Conservation (phyloP, 2,329 filamentous ascomycete genomes). For the Setomelanomma holmii region DNA sequence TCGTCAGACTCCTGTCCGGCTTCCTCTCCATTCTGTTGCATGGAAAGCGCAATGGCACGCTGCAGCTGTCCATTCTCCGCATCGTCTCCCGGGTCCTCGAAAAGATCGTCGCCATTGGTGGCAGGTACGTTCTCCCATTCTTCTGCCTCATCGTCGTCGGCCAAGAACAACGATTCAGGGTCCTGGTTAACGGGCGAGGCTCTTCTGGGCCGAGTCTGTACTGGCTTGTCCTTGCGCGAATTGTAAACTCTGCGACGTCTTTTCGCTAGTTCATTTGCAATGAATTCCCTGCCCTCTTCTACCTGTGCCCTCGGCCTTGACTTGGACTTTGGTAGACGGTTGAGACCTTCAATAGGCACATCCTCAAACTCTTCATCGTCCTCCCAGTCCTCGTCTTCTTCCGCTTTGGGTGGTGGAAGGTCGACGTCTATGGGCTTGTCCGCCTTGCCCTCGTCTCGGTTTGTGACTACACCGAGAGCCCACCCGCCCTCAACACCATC, state of each 20-base stretch:
- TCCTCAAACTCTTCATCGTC: slow-evolving; percentile 89
- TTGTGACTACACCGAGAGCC: slow-evolving; percentile 92
- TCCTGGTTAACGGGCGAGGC: slow-evolving; percentile 43
- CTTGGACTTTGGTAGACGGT: slow-evolving; percentile 74
- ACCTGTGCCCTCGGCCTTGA: slow-evolving; percentile 36
- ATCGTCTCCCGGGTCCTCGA: slow-evolving; percentile 56
- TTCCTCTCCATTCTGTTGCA: slow-evolving; percentile 66
- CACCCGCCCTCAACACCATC: slow-evolving; percentile 94
- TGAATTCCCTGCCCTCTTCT: slow-evolving; percentile 44
- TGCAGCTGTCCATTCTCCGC: slow-evolving; percentile 78
- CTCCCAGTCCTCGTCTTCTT: slow-evolving; percentile 69
- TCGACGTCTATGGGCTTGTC: slow-evolving; percentile 95
- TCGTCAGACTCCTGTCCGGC: slow-evolving; percentile 55
- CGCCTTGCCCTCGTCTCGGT: slow-evolving; percentile 77
- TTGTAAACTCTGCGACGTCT: slow-evolving; percentile 58
- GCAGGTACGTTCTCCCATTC: slow-evolving; percentile 50
- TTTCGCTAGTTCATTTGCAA: slow-evolving; percentile 48
- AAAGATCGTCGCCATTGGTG: slow-evolving; percentile 64
- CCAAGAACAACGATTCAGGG: slow-evolving; percentile 64
- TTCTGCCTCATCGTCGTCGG: slow-evolving; percentile 51
- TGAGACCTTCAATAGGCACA: slow-evolving; percentile 88
- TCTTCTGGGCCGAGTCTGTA: slow-evolving; percentile 20
- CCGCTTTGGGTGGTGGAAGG: slow-evolving; percentile 56
- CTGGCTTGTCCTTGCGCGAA: slow-evolving; percentile 41
- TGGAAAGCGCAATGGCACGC: slow-evolving; percentile 82